Percentiles rank a stretch among this genome's conserved stretches.
Evolutionary conservation across 805 yeast species (phyloP).

Genomic region (Lipomyces oligophaga): DNA sequence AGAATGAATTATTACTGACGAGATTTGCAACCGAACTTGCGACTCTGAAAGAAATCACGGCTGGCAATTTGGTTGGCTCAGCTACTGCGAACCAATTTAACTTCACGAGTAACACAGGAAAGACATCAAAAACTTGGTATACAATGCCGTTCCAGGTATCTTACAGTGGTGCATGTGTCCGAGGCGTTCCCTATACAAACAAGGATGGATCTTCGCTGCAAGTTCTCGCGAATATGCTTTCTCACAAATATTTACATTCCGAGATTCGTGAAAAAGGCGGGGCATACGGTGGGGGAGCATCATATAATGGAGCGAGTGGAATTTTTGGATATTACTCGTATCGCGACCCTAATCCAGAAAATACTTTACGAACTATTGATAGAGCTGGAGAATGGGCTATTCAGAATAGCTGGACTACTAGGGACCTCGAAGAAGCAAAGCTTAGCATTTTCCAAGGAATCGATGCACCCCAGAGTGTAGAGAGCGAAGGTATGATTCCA

Average conservation of each 20-base stretch:
- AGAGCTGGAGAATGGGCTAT: constrained; percentile 50
- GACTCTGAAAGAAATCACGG: no score
- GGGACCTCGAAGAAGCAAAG: constrained; percentile 84
- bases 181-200: constrained; percentile 63
- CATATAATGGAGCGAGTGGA: constrained; percentile 78
- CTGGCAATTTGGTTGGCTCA: constrained; percentile 10
- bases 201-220: constrained; percentile 83
- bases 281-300: constrained; percentile 95
- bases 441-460: constrained; percentile 84
- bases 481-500: constrained; percentile 65
- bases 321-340: constrained; percentile 79
- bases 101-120: neutral
- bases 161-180: constrained; percentile 64
- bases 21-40: constrained; percentile 12
- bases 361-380: constrained; percentile 59
- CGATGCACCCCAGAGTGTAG: constrained; percentile 83
- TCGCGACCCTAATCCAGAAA: constrained; percentile 84
- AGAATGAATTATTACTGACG: constrained; percentile 15
- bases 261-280: constrained; percentile 95
- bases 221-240: constrained; percentile 71
- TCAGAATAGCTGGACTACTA: constrained; percentile 50
- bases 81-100: constrained; percentile 20
- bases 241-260: constrained; percentile 79
- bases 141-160: constrained; percentile 85
- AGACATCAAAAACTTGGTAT: constrained; percentile 46